phyloP scores from a whole-genome alignment of 805 yeast genomes.

The Saturnispora silvae region DNA sequence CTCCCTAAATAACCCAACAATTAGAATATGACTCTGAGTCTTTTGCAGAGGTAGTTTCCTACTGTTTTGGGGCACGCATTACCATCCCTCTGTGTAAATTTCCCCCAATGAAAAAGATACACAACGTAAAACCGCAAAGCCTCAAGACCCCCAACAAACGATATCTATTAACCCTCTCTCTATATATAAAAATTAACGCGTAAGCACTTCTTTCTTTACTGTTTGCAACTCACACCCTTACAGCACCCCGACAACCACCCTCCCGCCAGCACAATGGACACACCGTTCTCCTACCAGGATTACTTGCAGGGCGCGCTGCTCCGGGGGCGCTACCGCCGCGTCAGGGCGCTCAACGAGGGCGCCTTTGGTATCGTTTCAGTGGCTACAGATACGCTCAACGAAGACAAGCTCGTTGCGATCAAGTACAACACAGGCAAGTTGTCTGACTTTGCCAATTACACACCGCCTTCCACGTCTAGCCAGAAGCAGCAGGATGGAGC shows the following conservation, averaged over 20 bases:
- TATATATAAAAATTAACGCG: too few relatives aligned
- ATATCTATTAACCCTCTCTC: too few relatives aligned
- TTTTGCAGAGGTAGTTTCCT: too few relatives aligned
- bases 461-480: conserved; percentile 4
- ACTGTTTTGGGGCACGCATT: too few relatives aligned
- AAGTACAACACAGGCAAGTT: conserved; percentile 66
- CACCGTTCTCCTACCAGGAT: conserved; percentile 18
- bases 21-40: too few relatives aligned
- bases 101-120: too few relatives aligned
- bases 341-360: conserved; percentile 78
- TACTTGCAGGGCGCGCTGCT: conserved; percentile 35
- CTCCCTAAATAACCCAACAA: too few relatives aligned
- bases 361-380: conserved; percentile 87
- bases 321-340: conserved; percentile 52
- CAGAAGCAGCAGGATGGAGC: not conserved
- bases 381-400: conserved; percentile 54
- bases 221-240: not conserved
- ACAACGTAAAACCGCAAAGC: too few relatives aligned
- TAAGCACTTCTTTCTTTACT: not conserved
- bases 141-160: too few relatives aligned
- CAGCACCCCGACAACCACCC: not conserved
- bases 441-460: conserved; percentile 27
- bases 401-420: conserved; percentile 59
- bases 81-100: too few relatives aligned
- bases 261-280: not conserved